phyloP scores from a whole-genome alignment of 345 rosid species.

The Populus simonii region DNA sequence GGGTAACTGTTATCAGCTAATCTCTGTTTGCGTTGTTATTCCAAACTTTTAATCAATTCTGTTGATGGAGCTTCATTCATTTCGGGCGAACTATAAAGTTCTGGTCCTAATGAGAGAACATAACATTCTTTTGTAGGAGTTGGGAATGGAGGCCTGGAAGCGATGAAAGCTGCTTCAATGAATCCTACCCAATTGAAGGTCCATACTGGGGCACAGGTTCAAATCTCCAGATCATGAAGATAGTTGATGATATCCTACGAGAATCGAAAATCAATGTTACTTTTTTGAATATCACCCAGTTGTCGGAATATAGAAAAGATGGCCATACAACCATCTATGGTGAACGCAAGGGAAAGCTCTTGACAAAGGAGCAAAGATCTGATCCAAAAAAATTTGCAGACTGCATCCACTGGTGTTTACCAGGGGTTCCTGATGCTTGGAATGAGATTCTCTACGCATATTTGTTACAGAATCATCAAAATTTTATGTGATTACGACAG shows the following conservation, averaged over 20 bases:
- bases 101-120: background rate
- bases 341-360: conserved; percentile 76
- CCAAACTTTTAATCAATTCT: background rate
- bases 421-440: conserved; percentile 92
- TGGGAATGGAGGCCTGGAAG: conserved; percentile 92
- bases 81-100: background rate
- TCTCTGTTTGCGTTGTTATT: background rate
- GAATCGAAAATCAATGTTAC: conserved; percentile 51
- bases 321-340: conserved; percentile 77
- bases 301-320: conserved; percentile 83
- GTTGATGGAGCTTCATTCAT: background rate
- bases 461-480: conserved; percentile 50
- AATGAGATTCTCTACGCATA: conserved; percentile 77
- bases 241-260: conserved; percentile 39
- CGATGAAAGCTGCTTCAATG: conserved; percentile 71
- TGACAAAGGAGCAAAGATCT: conserved; percentile 65
- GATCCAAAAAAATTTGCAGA: conserved; percentile 67
- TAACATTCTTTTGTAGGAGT: conserved; percentile 49
- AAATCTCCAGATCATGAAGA: conserved; percentile 70
- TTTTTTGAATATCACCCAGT: conserved; percentile 65
- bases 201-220: conserved; percentile 91
- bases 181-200: conserved; percentile 56
- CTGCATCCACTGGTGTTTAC: conserved; percentile 95
- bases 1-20: background rate
- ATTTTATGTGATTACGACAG: conserved; percentile 14